These are phyloP conservation scores for Globisporangium paddicum DNA, from an alignment of 352 stramenopile genomes.

Conservation along the genomic window DNA sequence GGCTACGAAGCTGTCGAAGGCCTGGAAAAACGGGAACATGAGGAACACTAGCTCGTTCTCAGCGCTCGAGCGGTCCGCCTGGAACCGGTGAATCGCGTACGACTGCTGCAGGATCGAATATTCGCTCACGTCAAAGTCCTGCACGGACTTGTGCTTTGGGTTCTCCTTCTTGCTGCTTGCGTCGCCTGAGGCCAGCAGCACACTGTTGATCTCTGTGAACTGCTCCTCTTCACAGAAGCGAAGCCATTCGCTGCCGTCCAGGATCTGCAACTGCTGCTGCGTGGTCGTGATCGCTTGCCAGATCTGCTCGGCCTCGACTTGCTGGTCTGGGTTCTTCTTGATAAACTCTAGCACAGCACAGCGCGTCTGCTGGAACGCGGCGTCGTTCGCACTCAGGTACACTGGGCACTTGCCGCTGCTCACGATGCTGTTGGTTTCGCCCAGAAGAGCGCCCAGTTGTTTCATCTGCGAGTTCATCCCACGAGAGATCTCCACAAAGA, in stretches of 20 bases:
- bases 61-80: constrained; percentile 62
- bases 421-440: neutral
- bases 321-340: constrained; percentile 8
- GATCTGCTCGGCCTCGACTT: constrained; percentile 21
- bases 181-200: constrained; percentile 23
- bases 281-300: constrained; percentile 34
- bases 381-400: constrained; percentile 47
- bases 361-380: constrained; percentile 31
- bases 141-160: constrained; percentile 12
- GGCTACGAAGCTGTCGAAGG: constrained; percentile 47
- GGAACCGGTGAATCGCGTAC: constrained; percentile 75
- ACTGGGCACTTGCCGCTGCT: constrained; percentile 24
- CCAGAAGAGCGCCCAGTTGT: constrained; percentile 19
- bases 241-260: constrained; percentile 61
- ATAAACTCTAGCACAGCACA: constrained; percentile 16
- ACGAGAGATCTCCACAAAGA: constrained; percentile 28
- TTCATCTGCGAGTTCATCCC: constrained; percentile 21
- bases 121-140: constrained; percentile 30
- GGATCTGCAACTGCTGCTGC: constrained; percentile 44
- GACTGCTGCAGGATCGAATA: constrained; percentile 80
- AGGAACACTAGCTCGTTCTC: constrained; percentile 75
- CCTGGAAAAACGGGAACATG: constrained; percentile 59
- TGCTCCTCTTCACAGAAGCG: constrained; percentile 71
- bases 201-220: constrained; percentile 42
- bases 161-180: constrained; percentile 14